Base-by-base conservation (phyloP, 306 rosid genomes). In the Oemleria cerasiformis region DNA sequence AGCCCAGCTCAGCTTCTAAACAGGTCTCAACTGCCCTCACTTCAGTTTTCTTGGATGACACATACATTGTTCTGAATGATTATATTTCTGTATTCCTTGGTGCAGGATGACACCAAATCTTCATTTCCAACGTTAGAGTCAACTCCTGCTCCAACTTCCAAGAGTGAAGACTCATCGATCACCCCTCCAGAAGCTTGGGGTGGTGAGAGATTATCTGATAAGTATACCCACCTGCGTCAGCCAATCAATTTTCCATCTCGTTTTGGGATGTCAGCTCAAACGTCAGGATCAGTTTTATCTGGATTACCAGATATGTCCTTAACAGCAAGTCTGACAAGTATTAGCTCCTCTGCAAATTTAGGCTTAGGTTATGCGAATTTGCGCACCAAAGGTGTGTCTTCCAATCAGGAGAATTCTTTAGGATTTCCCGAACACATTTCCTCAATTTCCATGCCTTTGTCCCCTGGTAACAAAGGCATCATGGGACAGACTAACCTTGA, bases 141-240 rank as follows among this genome's bases (percentile, higher is more conserved):
- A 73, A 84, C 90, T 76, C 90, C 95, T 73, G 67, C 87, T 75
- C 86, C 87, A 45, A 79, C 96, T 84, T 79, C 96, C 38, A 95
- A 85, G 79, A 87, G 59, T 62, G 97, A 95, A 73, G 92, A 87
- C 73, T 78, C 91, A 70, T 89, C 98, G 65, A 88, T 92, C 81
- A 95, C 99, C 65, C 99, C 97, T 85, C 97, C 99, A 15, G 99
- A 95, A 86, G 92, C 96, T 75, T 95, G 99, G 99, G 99, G 97
- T 55, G 97, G 99, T 38, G 99, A 95, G 92, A 87, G 72, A 83
- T 78, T 83, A 55, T 83, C 93, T 73, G 99, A 95, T 55, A 91
- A 89, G 76, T 88, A 83, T 82, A 54, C 83, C 68, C 85, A 77
- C 72, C 25, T 73, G 36, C 92, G 84, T 43, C 96, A 77, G 73